Base-by-base conservation (phyloP, 306 rosid species). In the Medicago ruthenica region DNA sequence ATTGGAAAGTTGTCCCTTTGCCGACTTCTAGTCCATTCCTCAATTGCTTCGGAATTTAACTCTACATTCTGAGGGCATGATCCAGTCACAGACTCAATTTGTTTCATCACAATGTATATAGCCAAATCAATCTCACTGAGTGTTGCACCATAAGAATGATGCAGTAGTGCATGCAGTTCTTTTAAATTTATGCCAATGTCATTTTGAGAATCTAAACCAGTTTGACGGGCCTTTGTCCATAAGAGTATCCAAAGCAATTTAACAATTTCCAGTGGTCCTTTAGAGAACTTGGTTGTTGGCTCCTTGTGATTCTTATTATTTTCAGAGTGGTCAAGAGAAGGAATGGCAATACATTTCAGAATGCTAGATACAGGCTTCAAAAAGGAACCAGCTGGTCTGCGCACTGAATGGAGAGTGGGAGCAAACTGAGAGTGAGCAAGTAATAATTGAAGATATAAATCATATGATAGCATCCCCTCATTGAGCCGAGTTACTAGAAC, bases 361-460 rank as follows among this genome's bases (percentile, higher is more conserved):
- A 94, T 79, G 82, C 97, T 83, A 61, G 97, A 85, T 75, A 84
- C 76, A 50, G 93, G 95, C 86, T 89, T 92, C 41, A 77, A 80
- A 81, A 87, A 84, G 55, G 89, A 84, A 76, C 93, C 93, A 71
- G 89, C 76, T 48, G 70, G 71, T 80, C 75, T 83, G 77, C 61
- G 64, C 64, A 79, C 61, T 36, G 88, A 88, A 62, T 72, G 84
- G 47, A 94, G 77, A 61, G 89, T 87, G 58, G 89, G 76, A 45
- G 88, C 95, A 88, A 94, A 92, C 31, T 94, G 96, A 77, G 97
- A 92, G 87, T 94, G 97, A 31, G 93, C 86, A 76, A 91, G 89
- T 61, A 94, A 81, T 74, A 94, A 89, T 75, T 86, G 91, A 36
- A 92, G 90, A 84, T 88, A 83, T 78, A 82, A 71, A 70, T 79